Evolutionary conservation across 2,329 filamentous ascomycete species (phyloP).

Genomic region (Epichloe glyceriae): DNA sequence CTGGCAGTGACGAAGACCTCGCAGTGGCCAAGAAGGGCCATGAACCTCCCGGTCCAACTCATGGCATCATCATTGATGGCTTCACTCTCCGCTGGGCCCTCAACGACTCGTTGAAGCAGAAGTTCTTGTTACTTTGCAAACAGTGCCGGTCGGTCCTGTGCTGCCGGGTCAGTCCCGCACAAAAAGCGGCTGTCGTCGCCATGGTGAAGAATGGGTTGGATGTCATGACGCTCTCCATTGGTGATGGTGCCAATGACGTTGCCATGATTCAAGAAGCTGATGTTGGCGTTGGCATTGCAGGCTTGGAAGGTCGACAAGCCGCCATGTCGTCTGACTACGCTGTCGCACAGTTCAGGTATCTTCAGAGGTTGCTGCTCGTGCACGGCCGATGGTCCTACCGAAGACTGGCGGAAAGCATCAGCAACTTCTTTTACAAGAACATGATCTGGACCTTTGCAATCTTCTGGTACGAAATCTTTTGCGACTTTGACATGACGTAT

Average conservation of each 20-base stretch:
- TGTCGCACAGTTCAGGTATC: conserved; percentile 84
- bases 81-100: conserved; percentile 85
- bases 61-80: conserved; percentile 89
- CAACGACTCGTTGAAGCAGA: conserved; percentile 70
- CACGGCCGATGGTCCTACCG: conserved; percentile 96
- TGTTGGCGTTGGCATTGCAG: conserved; percentile 91
- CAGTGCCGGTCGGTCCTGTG: conserved; percentile 94
- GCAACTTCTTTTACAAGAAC: conserved; percentile 99
- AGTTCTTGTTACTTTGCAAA: conserved; percentile 90
- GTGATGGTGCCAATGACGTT: conserved; percentile 90
- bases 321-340: conserved; percentile 96
- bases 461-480: conserved; percentile 96
- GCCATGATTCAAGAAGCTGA: conserved; percentile 97
- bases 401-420: conserved; percentile 80
- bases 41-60: conserved; percentile 72
- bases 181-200: conserved; percentile 91
- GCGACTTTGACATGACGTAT: conserved; percentile 92
- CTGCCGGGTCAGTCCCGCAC: conserved; percentile 90
- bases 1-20: conserved; percentile 76
- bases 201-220: conserved; percentile 93
- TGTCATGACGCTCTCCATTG: conserved; percentile 89
- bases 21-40: conserved; percentile 68
- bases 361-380: conserved; percentile 73
- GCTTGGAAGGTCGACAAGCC: conserved; percentile 81
- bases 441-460: conserved; percentile 94